Base-by-base conservation (phyloP, 352 stramenopile species). In the Phytophthora parvispora region DNA sequence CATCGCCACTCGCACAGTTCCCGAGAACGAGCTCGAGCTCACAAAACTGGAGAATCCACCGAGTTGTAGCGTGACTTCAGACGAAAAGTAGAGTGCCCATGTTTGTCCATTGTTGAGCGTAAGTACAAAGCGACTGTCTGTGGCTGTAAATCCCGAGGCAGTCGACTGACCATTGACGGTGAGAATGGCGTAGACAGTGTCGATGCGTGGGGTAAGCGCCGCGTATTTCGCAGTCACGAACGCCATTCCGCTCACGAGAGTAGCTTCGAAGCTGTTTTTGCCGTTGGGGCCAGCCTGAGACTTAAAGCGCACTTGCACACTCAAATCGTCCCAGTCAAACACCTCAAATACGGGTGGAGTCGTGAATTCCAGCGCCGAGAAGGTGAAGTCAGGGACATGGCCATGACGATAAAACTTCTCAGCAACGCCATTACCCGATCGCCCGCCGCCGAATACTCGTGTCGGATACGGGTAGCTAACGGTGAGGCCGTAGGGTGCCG, bases 201-300 rank as follows among this genome's bases (percentile, higher is more conserved):
- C 36, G 34, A 90, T 59, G 20, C 28, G 43, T 2, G 78, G 82
- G 31, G 68, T 77, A 2, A 90, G 60, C 1, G 18, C 34, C 8
- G 60, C 49, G 60, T 79, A 87, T 53, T 77, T 84, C 28, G 72
- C 76, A 0, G 77, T 81, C 24, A 75, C 62, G 27, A 75, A 85
- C 2, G 77, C 82, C 82, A 90, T 90, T 24, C 79, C 79, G 49
- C 71, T 84, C n/a, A 84, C 75, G 13, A 90, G 52, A 0, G 55
- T 74, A 10, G 79, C 56, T 45, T 81, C 36, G 8, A 60, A 34
- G 10, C 32, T 53, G 59, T 25, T 56, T 2, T 4, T 59, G 27
- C 79, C 62, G 29, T 10, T 56, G 13, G 59, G 66, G 16, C 54
- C 52, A 12, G 25, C 24, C 22, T 53, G 66, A 12, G 60, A 40